These are phyloP conservation scores for Colletotrichum ledebouriae DNA, from an alignment of 2,329 filamentous ascomycete species.

Conservation along the genomic window DNA sequence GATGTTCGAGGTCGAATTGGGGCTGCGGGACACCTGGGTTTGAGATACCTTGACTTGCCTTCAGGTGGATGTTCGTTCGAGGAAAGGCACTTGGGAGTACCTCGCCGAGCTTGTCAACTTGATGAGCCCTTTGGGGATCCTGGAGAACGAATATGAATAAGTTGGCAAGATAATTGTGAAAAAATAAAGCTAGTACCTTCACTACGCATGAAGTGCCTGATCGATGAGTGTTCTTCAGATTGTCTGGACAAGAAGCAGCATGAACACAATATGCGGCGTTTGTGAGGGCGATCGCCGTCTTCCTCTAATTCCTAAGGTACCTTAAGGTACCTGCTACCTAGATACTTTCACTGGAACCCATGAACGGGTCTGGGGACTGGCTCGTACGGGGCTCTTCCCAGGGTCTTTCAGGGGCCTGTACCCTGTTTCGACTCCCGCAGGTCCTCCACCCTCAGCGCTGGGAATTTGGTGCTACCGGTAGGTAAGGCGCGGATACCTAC, in stretches of 20 bases:
- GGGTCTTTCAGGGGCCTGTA: slow-evolving; percentile 17
- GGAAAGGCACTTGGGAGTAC: neutral
- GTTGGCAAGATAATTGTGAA: slow-evolving; percentile 1
- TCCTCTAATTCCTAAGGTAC: no score
- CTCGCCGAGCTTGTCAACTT: neutral
- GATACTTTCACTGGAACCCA: neutral
- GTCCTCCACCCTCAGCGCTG: no score
- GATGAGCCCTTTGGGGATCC: neutral
- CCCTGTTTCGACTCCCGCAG: slow-evolving; percentile 20
- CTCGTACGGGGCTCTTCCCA: neutral
- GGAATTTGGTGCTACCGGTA: no score
- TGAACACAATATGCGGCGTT: no score
- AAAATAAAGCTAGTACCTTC: neutral
- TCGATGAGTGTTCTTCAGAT: neutral
- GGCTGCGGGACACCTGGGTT: no score
- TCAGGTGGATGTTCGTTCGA: neutral
- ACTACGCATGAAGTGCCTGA: slow-evolving; percentile 1
- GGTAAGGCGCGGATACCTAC: no score
- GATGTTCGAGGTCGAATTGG: neutral
- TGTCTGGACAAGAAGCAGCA: neutral
- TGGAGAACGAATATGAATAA: neutral
- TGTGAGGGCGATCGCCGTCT: no score
- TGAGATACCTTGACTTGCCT: neutral
- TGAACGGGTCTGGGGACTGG: slow-evolving; percentile 2
- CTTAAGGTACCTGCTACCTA: no score